Evolutionary conservation across 1,284 basidiomycete species (phyloP).

Genomic region (Pterula multifida): DNA sequence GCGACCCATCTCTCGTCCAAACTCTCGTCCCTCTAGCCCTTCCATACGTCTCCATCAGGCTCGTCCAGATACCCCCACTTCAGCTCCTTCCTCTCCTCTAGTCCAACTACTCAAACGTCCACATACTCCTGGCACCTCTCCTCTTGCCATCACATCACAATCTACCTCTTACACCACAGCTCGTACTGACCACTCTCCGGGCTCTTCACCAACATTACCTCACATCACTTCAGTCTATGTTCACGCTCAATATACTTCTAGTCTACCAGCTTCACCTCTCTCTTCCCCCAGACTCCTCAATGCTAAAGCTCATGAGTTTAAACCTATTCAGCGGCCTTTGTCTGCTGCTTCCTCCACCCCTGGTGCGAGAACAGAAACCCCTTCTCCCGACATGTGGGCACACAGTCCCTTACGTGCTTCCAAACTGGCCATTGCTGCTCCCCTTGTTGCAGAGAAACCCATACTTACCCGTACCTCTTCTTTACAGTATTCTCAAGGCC

Average conservation of each 20-base stretch:
- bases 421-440: constrained; percentile 81
- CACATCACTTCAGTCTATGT: constrained; percentile 37
- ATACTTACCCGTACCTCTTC: constrained; percentile 44
- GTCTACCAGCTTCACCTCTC: constrained; percentile 49
- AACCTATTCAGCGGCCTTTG: constrained; percentile 60
- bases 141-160: constrained; percentile 42
- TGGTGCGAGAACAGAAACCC: constrained; percentile 54
- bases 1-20: constrained; percentile 69
- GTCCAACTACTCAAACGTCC: constrained; percentile 62
- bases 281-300: constrained; percentile 38
- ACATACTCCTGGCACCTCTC: constrained; percentile 64
- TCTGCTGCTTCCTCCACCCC: constrained; percentile 62
- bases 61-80: constrained; percentile 63
- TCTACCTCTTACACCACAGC: constrained; percentile 47
- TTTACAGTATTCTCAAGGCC: constrained; percentile 49
- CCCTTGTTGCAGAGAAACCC: constrained; percentile 65
- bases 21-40: constrained; percentile 65
- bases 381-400: constrained; percentile 74
- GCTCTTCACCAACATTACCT: constrained; percentile 55
- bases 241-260: constrained; percentile 53
- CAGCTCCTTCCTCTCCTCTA: constrained; percentile 58
- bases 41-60: constrained; percentile 47
- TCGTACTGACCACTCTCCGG: constrained; percentile 34
- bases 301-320: constrained; percentile 58
- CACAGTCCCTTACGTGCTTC: constrained; percentile 65